These are phyloP conservation scores for Eucalyptus globulus DNA, from an alignment of 345 rosid species.

Conservation along the genomic window DNA sequence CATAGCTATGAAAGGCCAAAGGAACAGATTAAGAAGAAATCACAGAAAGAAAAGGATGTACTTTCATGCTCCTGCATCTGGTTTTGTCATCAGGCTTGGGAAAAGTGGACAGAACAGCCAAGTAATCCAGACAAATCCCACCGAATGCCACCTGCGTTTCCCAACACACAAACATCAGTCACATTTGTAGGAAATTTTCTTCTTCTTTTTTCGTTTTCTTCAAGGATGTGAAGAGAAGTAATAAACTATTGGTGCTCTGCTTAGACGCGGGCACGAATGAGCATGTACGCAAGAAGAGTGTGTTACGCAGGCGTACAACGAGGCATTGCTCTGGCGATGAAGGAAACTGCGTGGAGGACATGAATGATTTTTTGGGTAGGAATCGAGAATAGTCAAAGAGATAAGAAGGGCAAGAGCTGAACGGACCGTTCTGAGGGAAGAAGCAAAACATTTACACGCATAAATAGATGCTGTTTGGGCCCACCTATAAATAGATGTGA, in stretches of 20 bases:
- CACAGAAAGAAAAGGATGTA: background rate
- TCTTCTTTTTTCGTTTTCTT: background rate
- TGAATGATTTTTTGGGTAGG: background rate
- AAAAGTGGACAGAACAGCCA: background rate
- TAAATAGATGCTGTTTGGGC: too few relatives aligned
- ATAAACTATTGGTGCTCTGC: background rate
- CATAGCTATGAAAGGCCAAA: too few relatives aligned
- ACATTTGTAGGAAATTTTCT: accelerated
- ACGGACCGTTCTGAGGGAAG: accelerated
- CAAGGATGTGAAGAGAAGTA: too few relatives aligned
- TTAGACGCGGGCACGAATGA: background rate
- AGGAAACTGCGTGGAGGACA: background rate
- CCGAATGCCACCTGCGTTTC: conserved; percentile 1
- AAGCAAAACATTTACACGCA: accelerated
- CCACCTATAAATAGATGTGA: too few relatives aligned
- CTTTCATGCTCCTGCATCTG: background rate
- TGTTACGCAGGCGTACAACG: background rate
- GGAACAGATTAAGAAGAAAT: background rate
- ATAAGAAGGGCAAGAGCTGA: background rate
- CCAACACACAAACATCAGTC: background rate
- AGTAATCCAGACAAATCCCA: background rate
- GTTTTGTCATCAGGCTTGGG: conserved; percentile 6
- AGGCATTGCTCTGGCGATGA: background rate
- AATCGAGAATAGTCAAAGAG: background rate
- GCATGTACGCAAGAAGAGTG: background rate